Conservation (phyloP, 495 filamentous ascomycete species). For the Neurospora sp. region DNA sequence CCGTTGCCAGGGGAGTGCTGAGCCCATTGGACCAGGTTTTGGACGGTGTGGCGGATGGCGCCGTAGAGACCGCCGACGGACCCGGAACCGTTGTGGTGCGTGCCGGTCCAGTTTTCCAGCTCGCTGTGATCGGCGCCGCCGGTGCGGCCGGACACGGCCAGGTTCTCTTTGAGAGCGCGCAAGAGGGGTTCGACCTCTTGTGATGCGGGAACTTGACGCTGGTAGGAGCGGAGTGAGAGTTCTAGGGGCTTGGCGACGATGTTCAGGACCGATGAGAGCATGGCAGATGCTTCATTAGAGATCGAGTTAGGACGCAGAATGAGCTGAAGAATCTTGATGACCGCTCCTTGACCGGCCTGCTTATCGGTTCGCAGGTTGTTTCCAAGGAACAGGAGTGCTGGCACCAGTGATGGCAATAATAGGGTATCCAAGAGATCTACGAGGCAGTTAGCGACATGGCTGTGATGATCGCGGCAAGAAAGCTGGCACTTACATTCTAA, state of each 20-base stretch:
- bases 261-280: conserved; percentile 73
- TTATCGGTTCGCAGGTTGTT: conserved; percentile 64
- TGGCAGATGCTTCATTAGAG: conserved; percentile 67
- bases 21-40: conserved; percentile 63
- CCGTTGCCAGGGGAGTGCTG: conserved; percentile 51
- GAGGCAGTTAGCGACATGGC: background rate
- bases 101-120: conserved; percentile 61
- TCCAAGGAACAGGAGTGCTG: conserved; percentile 69
- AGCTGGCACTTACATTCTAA: conserved; percentile 60
- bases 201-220: conserved; percentile 54
- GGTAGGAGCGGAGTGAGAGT: conserved; percentile 61
- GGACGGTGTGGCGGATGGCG: conserved; percentile 55
- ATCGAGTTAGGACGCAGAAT: conserved; percentile 67
- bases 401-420: conserved; percentile 75
- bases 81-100: conserved; percentile 16
- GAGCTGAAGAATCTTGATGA: conserved; percentile 66
- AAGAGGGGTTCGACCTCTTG: conserved; percentile 65
- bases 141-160: conserved; percentile 52
- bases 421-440: conserved; percentile 80
- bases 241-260: conserved; percentile 72
- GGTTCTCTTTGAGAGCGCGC: conserved; percentile 56
- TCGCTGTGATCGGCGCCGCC: conserved; percentile 58
- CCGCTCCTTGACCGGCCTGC: conserved; percentile 40
- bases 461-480: background rate
- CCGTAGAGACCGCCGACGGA: conserved; percentile 48